phyloP scores from a whole-genome alignment of 306 rosid genomes.

The Lathyrus aphaca region DNA sequence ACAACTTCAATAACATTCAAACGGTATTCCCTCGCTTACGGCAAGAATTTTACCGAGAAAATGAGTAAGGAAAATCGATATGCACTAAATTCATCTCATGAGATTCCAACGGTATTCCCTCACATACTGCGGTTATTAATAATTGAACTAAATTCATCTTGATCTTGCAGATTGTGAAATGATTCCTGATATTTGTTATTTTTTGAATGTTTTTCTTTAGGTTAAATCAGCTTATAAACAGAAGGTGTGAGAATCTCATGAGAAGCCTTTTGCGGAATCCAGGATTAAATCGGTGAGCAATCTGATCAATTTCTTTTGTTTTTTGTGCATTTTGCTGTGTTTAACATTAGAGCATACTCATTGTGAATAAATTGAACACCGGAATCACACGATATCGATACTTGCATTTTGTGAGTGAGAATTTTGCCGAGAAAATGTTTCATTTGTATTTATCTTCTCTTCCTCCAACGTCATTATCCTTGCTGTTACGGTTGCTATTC shows the following conservation, averaged over 20 bases:
- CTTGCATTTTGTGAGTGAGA: no score
- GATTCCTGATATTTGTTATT: no score
- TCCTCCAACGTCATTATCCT: no score
- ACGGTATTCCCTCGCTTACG: no score
- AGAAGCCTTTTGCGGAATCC: conserved; percentile 65
- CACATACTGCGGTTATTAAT: neutral
- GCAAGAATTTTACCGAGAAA: conserved; percentile 40
- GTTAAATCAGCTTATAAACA: conserved; percentile 73
- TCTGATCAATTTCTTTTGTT: neutral
- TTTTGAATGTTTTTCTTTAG: no score
- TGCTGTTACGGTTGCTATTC: no score
- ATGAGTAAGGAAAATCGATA: conserved; percentile 36
- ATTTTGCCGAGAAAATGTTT: no score
- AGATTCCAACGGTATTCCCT: no score
- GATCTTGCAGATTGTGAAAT: neutral
- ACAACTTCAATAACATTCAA: no score
- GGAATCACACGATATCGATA: no score
- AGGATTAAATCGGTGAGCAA: conserved; percentile 64
- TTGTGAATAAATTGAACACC: neutral
- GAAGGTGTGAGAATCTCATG: conserved; percentile 78
- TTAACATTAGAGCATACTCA: conserved; percentile 1
- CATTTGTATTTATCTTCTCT: no score
- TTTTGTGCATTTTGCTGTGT: neutral
- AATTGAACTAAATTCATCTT: neutral
- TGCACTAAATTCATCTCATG: no score